These are phyloP conservation scores for Cotoneaster glaucophyllus DNA, from an alignment of 306 rosid species.

Conservation along the genomic window DNA sequence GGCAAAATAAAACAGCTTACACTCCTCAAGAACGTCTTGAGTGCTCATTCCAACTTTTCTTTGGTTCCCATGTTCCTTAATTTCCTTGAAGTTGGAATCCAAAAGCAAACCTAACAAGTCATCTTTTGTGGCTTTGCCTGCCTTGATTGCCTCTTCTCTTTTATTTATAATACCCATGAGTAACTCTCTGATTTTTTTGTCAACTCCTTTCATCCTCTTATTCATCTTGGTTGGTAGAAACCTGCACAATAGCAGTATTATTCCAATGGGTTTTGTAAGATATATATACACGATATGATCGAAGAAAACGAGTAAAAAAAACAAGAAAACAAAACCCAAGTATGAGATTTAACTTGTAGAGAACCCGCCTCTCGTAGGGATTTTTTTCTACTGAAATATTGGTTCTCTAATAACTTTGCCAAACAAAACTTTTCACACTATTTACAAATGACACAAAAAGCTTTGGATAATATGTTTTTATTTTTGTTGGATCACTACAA, in stretches of 20 bases:
- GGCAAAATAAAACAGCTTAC: constrained; percentile 46
- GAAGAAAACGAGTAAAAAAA: too few relatives aligned
- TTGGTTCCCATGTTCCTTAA: constrained; percentile 26
- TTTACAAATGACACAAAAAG: too few relatives aligned
- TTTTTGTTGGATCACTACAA: too few relatives aligned
- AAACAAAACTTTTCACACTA: too few relatives aligned
- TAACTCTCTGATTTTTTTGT: constrained; percentile 10
- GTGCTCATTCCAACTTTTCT: constrained; percentile 36
- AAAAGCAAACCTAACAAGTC: constrained; percentile 24
- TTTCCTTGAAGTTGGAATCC: constrained; percentile 41
- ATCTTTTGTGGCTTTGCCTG: constrained; percentile 24
- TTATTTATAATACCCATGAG: constrained; percentile 20
- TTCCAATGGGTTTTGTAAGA: neutral
- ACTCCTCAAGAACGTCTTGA: constrained; percentile 44
- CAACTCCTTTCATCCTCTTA: constrained; percentile 26
- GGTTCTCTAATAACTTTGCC: too few relatives aligned
- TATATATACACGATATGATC: too few relatives aligned
- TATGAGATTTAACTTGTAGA: too few relatives aligned
- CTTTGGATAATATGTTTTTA: too few relatives aligned
- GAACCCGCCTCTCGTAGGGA: too few relatives aligned
- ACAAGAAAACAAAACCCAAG: too few relatives aligned
- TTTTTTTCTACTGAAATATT: too few relatives aligned
- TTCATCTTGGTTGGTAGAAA: constrained; percentile 17
- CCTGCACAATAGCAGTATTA: neutral
- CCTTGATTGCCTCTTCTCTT: neutral